phyloP scores from a whole-genome alignment of 176 grass and related monocot species.

The Cenchrus purpureus region DNA sequence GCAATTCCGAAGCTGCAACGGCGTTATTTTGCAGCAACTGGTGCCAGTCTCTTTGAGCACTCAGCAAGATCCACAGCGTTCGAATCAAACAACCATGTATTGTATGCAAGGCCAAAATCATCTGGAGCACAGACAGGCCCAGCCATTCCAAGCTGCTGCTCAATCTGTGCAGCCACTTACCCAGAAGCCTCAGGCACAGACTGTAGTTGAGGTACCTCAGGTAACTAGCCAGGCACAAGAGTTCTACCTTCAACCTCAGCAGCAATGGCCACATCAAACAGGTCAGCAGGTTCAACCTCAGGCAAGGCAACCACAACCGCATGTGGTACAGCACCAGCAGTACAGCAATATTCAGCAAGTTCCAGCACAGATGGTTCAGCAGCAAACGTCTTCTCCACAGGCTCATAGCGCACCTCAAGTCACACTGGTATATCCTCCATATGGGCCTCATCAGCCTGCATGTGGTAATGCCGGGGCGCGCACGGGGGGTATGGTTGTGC shows the following conservation, averaged over 20 bases:
- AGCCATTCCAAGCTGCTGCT: constrained; percentile 46
- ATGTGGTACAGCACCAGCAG: constrained; percentile 59
- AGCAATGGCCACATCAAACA: constrained; percentile 60
- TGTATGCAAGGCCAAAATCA: constrained; percentile 48
- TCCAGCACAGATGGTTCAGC: constrained; percentile 53
- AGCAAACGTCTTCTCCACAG: constrained; percentile 60
- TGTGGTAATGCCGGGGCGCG: constrained; percentile 56
- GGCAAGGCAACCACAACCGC: constrained; percentile 49
- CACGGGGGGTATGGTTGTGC: constrained; percentile 60
- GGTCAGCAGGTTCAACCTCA: constrained; percentile 60
- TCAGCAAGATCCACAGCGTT: constrained; percentile 47
- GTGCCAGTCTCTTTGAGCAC: constrained; percentile 48
- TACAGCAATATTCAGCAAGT: constrained; percentile 55
- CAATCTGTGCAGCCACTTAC: constrained; percentile 55
- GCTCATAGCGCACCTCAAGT: constrained; percentile 67
- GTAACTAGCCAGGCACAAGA: constrained; percentile 47
- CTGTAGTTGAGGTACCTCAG: constrained; percentile 42
- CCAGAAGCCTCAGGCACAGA: constrained; percentile 48
- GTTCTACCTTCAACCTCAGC: constrained; percentile 55
- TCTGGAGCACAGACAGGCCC: constrained; percentile 44
- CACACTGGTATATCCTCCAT: constrained; percentile 68
- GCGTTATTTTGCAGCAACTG: constrained; percentile 57
- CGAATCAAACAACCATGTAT: constrained; percentile 56
- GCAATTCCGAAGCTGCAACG: constrained; percentile 61
- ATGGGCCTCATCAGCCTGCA: constrained; percentile 64